Conservation (phyloP, 495 filamentous ascomycete species). For the Aspergillus diversus region DNA sequence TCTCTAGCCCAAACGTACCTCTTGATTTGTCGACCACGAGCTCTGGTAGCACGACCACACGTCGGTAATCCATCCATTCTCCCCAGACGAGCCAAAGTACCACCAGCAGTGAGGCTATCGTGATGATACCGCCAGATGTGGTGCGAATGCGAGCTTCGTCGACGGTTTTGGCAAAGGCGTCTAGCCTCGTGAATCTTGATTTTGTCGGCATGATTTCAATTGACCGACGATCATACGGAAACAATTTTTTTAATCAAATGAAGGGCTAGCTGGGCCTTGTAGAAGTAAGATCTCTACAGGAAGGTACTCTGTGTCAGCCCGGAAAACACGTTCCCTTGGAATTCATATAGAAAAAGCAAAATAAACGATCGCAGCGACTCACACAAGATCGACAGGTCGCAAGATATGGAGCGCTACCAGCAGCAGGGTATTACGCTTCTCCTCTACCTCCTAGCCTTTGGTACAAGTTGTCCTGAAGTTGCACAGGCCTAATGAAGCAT, state of each 20-base stretch:
- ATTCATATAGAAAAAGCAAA: not conserved
- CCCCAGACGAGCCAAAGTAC: constrained; percentile 89
- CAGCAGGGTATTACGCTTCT: constrained; percentile 17
- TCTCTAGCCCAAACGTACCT: constrained; percentile 57
- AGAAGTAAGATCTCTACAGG: constrained; percentile 3
- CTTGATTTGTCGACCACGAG: constrained; percentile 94
- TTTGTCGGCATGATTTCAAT: constrained; percentile 53
- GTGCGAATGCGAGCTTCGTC: constrained; percentile 97
- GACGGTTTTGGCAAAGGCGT: constrained; percentile 98
- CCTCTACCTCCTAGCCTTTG: constrained; percentile 5
- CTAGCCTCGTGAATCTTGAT: constrained; percentile 91
- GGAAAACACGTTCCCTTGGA: not conserved
- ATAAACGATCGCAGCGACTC: not conserved
- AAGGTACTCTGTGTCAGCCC: not conserved
- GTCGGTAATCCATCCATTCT: constrained; percentile 93
- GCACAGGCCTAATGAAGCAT: constrained; percentile 13
- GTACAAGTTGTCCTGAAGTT: constrained; percentile 34
- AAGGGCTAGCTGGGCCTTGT: constrained; percentile 15
- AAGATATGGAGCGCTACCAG: constrained; percentile 9
- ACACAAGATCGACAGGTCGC: constrained; percentile 1
- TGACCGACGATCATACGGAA: constrained; percentile 36
- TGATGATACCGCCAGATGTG: constrained; percentile 95
- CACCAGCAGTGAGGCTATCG: constrained; percentile 82
- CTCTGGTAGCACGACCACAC: constrained; percentile 85
- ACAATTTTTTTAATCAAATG: constrained; percentile 5